Evolutionary conservation across 805 yeast species (phyloP).

Genomic region (Candida argentea): DNA sequence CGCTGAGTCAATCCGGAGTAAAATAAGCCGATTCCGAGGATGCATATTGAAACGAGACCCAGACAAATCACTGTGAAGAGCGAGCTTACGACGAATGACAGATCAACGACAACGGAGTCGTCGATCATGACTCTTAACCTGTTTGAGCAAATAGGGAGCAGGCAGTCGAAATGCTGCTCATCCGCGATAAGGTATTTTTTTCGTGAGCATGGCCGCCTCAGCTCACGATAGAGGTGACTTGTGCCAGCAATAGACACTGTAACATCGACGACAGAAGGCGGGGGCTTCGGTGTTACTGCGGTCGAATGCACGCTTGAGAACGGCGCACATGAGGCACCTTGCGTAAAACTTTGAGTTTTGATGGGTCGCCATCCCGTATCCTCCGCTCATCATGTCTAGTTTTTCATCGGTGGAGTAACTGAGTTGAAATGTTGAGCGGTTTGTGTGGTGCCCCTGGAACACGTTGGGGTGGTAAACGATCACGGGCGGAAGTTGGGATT

Average conservation of each 20-base stretch:
- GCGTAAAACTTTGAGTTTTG: slow-evolving; percentile 31
- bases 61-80: slow-evolving; percentile 29
- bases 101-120: slow-evolving; percentile 1
- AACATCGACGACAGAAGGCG: slow-evolving; percentile 14
- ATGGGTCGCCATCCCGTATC: slow-evolving; percentile 39
- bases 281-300: slow-evolving; percentile 11
- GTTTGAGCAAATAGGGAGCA: no score
- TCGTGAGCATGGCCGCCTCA: neutral
- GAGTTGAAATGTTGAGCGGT: slow-evolving; percentile 50
- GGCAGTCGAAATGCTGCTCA: no score
- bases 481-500: slow-evolving; percentile 38
- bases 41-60: slow-evolving; percentile 18
- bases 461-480: slow-evolving; percentile 43
- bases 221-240: neutral
- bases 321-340: slow-evolving; percentile 47
- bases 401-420: slow-evolving; percentile 38
- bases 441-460: slow-evolving; percentile 32
- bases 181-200: neutral
- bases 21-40: slow-evolving; percentile 28
- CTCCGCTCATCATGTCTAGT: slow-evolving; percentile 38
- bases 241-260: slow-evolving; percentile 11
- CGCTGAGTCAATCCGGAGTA: slow-evolving; percentile 35
- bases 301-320: slow-evolving; percentile 43
- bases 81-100: slow-evolving; percentile 11
- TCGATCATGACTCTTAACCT: slow-evolving; percentile 1